Evolutionary conservation across 1,284 basidiomycete species (phyloP), one percentile per base, ranked within the genome.

Genomic region (Gymnopus androsaceus): DNA sequence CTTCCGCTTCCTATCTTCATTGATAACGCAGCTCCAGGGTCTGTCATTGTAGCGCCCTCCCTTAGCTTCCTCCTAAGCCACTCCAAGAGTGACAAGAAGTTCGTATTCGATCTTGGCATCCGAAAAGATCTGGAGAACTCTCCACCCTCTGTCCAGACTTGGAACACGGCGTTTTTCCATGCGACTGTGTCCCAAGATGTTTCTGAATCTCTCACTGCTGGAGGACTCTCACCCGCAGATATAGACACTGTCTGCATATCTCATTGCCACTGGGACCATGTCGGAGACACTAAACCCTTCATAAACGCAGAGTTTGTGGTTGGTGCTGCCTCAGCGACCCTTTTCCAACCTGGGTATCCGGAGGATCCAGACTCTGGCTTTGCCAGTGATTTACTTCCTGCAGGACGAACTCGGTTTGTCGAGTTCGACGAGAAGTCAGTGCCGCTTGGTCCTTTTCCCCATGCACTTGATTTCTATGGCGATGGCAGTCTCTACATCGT

Each of bases 401-500:
- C 61, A 0, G 75, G 67, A 4, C 77, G 81, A 54, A 79, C 76
- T 1, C 55, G 62, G 27, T 77, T 71, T 61, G 64, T 79, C 5
- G 59, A 58, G 12, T 52, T 66, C 1, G 63, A 61, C 8, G 63
- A 62, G 14, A 70, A 71, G 69, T 66, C 63, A 50, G n/a, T n/a
- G n/a, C 69, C 69, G 15, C 61, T 85, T 33, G 82, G 81, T 0
- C 77, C 80, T 3, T 85, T 84, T 66, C 75, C 77, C 5, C 73
- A 68, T 41, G 76, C 78, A 5, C 62, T 78, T 27, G 83, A 87
- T 67, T 77, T 76, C 59, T 83, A 77, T 62, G 76, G 75, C 14
- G 84, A 87, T 59, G 84, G 83, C 2, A 80, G 77, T 58, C 57
- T 83, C 38, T 82, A 83, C 63, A 68, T 86, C 55, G 70, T 85